Evolutionary conservation across 306 rosid species (phyloP), one percentile per base, ranked within the genome.

Genomic region (Alnus glutinosa): DNA sequence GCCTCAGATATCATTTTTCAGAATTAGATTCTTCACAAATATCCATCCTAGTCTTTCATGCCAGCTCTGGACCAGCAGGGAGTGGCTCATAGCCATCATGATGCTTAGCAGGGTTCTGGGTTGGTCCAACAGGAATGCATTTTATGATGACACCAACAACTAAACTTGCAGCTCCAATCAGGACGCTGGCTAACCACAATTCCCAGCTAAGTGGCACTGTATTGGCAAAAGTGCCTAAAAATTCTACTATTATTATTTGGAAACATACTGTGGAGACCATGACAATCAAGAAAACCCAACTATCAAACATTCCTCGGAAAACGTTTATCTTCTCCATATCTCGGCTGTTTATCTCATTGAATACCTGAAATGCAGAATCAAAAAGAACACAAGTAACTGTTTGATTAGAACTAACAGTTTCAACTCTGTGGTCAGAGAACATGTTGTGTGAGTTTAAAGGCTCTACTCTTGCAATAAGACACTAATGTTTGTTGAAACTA

Each of bases 271-370:
- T 92, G 7, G 79, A 19, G 23, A 68, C 75, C 51, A 91, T 83
- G 42, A 94, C 97, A 81, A 75, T 73, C 19, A 90, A 19, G 84
- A 94, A 92, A 1, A 86, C 64, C 86, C 90, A 86, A 74, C 95
- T 92, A 30, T 73, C 80, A 4, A 84, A 83, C 47, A 92, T 82
- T 62, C 97, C 93, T 71, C 47, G 9, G 30, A 92, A 80, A 1
- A 94, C 93, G 85, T 94, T 87, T 12, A 91, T 94, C 83, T 91
- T 89, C 88, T 87, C 97, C 97, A 94, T 94, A 82, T 94, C 98
- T 7, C 97, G 93, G 86, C 97, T 88, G 89, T 89, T 94, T 61
- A 94, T 82, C 85, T 94, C 98, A 14, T 94, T 94, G 87, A 94
- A 91, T 47, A 92, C 86, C 97, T 94, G 55, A 50, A 3, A 49